These are phyloP conservation scores for Marasmius tenuissimus DNA, from an alignment of 1,284 basidiomycete genomes.

Conservation along the genomic window DNA sequence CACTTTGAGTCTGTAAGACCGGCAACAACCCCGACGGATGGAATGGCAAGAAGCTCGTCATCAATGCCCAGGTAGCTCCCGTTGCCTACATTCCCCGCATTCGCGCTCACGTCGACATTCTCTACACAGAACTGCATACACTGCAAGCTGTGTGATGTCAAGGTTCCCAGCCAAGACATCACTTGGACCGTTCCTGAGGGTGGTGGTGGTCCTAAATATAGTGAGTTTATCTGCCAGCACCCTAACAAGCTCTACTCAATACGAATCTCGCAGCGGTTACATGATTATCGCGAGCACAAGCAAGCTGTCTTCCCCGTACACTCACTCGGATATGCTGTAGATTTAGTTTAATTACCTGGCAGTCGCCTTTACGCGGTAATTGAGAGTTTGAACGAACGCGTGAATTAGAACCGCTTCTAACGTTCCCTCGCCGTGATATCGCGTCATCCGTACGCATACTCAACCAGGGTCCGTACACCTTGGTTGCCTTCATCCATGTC, in stretches of 20 bases:
- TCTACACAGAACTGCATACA: constrained; percentile 77
- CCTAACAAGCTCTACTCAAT: neutral
- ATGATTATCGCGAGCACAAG: neutral
- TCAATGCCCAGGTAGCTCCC: constrained; percentile 86
- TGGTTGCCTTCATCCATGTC: no score
- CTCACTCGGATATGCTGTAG: no score
- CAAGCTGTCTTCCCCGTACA: no score
- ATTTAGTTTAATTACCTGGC: no score
- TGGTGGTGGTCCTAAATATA: constrained; percentile 92
- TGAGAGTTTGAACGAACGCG: no score
- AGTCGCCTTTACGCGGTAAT: no score
- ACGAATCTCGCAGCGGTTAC: neutral
- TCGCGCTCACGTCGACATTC: neutral
- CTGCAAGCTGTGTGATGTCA: constrained; percentile 94
- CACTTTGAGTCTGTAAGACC: neutral
- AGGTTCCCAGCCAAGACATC: constrained; percentile 91
- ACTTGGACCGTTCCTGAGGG: constrained; percentile 95
- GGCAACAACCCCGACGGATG: constrained; percentile 49
- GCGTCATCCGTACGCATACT: no score
- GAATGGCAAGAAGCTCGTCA: constrained; percentile 88
- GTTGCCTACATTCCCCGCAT: neutral
- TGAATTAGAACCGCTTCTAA: no score
- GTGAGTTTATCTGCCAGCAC: constrained; percentile 46
- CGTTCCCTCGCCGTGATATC: no score
- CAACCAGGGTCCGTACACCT: no score